These are phyloP conservation scores for Carex kokanica DNA, from an alignment of 176 grass and related monocot genomes.

Conservation along the genomic window DNA sequence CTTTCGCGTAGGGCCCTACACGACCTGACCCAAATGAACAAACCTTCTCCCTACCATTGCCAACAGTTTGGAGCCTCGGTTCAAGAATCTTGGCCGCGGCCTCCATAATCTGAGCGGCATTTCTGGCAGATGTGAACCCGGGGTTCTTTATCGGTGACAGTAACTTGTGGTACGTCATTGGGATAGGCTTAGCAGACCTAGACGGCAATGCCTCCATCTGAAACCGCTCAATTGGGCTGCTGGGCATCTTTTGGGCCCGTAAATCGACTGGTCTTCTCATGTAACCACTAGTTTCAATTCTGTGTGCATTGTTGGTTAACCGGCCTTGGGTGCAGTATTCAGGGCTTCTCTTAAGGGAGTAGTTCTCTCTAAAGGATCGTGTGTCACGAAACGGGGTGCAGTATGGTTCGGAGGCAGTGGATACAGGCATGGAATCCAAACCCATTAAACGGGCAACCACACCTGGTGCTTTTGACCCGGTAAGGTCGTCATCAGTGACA, in stretches of 20 bases:
- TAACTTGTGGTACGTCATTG: constrained; percentile 45
- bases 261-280: constrained; percentile 56
- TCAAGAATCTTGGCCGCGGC: constrained; percentile 78
- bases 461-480: constrained; percentile 52
- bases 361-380: constrained; percentile 48
- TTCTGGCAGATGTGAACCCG: constrained; percentile 57
- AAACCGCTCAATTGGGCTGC: constrained; percentile 75
- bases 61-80: constrained; percentile 44
- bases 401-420: constrained; percentile 42
- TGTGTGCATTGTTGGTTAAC: constrained; percentile 31
- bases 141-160: constrained; percentile 72
- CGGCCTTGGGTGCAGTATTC: constrained; percentile 41
- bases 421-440: constrained; percentile 69
- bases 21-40: constrained; percentile 49
- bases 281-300: constrained; percentile 37
- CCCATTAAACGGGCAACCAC: constrained; percentile 93
- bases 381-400: constrained; percentile 59
- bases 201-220: constrained; percentile 62
- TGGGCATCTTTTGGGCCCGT: constrained; percentile 74
- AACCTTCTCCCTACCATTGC: constrained; percentile 50
- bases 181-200: constrained; percentile 42
- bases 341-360: constrained; percentile 46
- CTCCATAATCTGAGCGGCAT: constrained; percentile 78
- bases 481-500: constrained; percentile 56
- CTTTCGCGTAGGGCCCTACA: constrained; percentile 47